A percentile compares a stretch with the other conserved stretches of the same genome.
These are phyloP conservation scores for Exophiala xenobiotica DNA, from an alignment of 2,329 filamentous ascomycete genomes.

Conservation along the genomic window DNA sequence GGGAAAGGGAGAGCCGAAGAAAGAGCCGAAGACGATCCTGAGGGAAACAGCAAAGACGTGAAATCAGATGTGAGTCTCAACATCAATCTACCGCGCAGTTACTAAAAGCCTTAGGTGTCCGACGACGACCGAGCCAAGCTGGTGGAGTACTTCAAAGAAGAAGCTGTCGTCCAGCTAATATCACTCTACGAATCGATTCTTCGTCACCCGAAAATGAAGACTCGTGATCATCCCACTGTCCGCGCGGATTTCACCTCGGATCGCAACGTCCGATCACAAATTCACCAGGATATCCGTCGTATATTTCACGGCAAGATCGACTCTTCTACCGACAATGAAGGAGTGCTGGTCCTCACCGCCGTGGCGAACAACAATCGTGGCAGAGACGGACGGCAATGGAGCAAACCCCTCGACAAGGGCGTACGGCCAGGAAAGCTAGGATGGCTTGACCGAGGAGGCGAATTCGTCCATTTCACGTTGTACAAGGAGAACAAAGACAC, in stretches of 20 bases:
- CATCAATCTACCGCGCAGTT: no score
- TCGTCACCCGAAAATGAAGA: slow-evolving; percentile 54
- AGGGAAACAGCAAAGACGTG: no score
- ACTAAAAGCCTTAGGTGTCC: slow-evolving; percentile 25
- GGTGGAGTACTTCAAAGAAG: slow-evolving; percentile 26
- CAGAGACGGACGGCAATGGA: slow-evolving; percentile 34
- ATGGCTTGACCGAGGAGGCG: slow-evolving; percentile 69
- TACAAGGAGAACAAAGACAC: slow-evolving; percentile 98
- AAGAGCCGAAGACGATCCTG: no score
- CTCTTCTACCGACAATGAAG: slow-evolving; percentile 71
- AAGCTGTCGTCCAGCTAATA: slow-evolving; percentile 47
- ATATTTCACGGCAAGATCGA: slow-evolving; percentile 79
- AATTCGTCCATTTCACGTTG: slow-evolving; percentile 84
- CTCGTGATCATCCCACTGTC: slow-evolving; percentile 54
- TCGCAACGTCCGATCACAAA: slow-evolving; percentile 60
- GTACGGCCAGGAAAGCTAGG: slow-evolving; percentile 47
- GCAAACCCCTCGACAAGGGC: slow-evolving; percentile 31
- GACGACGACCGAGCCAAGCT: slow-evolving; percentile 48
- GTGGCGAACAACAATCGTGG: slow-evolving; percentile 36
- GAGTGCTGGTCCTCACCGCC: slow-evolving; percentile 56
- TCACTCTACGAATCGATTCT: slow-evolving; percentile 56
- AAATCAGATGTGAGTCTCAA: no score
- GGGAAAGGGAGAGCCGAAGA: no score
- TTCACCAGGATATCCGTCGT: slow-evolving; percentile 68
- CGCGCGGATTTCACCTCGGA: slow-evolving; percentile 56